Conservation (phyloP, 495 filamentous ascomycete genomes). For the Bryoglossum gracile region DNA sequence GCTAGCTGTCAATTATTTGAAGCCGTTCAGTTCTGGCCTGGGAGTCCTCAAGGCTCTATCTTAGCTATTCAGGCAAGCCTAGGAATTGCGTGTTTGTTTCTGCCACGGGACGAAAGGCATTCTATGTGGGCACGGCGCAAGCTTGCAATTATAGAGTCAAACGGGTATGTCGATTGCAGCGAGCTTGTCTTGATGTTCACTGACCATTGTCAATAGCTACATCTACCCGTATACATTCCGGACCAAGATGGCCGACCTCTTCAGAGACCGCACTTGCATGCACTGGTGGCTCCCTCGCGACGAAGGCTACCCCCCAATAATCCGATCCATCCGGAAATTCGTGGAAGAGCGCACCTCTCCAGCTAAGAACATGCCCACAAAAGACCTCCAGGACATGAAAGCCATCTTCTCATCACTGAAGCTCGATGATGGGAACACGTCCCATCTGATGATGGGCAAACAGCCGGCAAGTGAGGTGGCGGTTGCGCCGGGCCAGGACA, state of each 20-base stretch:
- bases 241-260: slow-evolving; percentile 61
- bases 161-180: slow-evolving; percentile 56
- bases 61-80: slow-evolving; percentile 70
- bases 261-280: slow-evolving; percentile 57
- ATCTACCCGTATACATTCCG: slow-evolving; percentile 72
- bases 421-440: slow-evolving; percentile 18
- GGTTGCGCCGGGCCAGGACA: background rate
- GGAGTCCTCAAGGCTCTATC: slow-evolving; percentile 59
- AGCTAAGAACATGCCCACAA: slow-evolving; percentile 52
- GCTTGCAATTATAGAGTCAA: slow-evolving; percentile 67
- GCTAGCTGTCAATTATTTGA: slow-evolving; percentile 71
- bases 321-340: slow-evolving; percentile 69
- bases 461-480: background rate
- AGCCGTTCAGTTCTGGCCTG: slow-evolving; percentile 64
- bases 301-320: slow-evolving; percentile 60
- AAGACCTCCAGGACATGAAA: slow-evolving; percentile 69
- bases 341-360: slow-evolving; percentile 62
- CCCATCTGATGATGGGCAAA: background rate
- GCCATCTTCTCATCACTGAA: slow-evolving; percentile 48
- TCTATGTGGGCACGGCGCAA: slow-evolving; percentile 80
- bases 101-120: slow-evolving; percentile 64
- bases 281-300: slow-evolving; percentile 87
- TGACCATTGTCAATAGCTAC: slow-evolving; percentile 49
- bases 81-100: slow-evolving; percentile 67
- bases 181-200: background rate